Evolutionary conservation across 176 grass and related monocot species (phyloP).

Genomic region (Carex parvula): DNA sequence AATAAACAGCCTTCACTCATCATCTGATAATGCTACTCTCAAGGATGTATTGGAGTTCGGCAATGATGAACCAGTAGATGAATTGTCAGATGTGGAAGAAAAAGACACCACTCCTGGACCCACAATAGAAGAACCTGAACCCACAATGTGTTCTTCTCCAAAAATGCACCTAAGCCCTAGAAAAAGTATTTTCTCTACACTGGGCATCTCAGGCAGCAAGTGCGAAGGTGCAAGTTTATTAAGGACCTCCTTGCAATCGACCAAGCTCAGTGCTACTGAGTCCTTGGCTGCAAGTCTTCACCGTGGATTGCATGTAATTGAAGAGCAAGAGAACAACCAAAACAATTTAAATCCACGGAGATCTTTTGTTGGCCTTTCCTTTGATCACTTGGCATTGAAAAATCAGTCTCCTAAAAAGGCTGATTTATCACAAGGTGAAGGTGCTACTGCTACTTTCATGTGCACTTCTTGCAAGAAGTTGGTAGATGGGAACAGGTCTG

Average conservation of each 20-base stretch:
- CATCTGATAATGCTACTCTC: conserved; percentile 56
- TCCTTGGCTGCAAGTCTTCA: conserved; percentile 81
- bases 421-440: conserved; percentile 29
- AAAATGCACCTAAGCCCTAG: conserved; percentile 57
- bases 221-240: conserved; percentile 43
- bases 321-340: conserved; percentile 63
- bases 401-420: conserved; percentile 47
- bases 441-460: conserved; percentile 32
- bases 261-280: conserved; percentile 75
- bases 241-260: conserved; percentile 64
- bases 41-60: conserved; percentile 41
- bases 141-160: conserved; percentile 80
- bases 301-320: conserved; percentile 85
- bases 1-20: conserved; percentile 67
- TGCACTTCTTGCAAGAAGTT: conserved; percentile 81
- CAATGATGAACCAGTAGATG: conserved; percentile 28
- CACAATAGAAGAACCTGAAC: conserved; percentile 69
- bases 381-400: conserved; percentile 85
- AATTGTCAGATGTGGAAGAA: conserved; percentile 9
- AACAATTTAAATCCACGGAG: conserved; percentile 46
- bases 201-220: conserved; percentile 27
- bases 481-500: conserved; percentile 31
- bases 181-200: conserved; percentile 50
- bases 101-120: conserved; percentile 23
- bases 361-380: conserved; percentile 86